A percentile compares a stretch with the other conserved stretches of the same genome.
phyloP scores from a whole-genome alignment of 2,329 filamentous ascomycete genomes.

The Sarocladiaceae sp. region DNA sequence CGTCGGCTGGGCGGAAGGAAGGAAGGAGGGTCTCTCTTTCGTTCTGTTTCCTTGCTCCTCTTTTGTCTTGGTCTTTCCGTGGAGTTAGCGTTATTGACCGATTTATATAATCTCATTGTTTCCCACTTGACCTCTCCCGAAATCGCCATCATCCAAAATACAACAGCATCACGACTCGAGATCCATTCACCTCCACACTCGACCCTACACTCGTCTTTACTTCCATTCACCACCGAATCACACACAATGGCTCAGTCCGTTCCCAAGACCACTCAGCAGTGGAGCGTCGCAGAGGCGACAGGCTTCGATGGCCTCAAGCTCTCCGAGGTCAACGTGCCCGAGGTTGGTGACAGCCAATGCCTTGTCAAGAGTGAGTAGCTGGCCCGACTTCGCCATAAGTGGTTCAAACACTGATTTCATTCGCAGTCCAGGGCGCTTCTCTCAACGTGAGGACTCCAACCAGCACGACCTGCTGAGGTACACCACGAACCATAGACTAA shows the following conservation, averaged over 20 bases:
- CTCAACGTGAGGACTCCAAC: constrained; percentile 37
- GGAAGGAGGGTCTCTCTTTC: not conserved
- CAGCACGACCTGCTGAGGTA: not conserved
- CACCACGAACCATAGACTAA: not conserved
- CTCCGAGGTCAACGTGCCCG: constrained; percentile 51
- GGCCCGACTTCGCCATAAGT: not conserved
- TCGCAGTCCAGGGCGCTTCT: constrained; percentile 41
- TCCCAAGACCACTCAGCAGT: constrained; percentile 46
- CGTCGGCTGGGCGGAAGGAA: not conserved
- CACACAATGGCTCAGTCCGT: constrained; percentile 12
- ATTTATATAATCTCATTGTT: not conserved
- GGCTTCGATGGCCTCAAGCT: constrained; percentile 58
- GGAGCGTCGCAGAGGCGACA: constrained; percentile 46
- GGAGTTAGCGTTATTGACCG: not conserved
- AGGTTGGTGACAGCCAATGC: constrained; percentile 66
- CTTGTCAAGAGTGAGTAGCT: constrained; percentile 52
- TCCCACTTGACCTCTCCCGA: no score
- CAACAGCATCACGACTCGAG: not conserved
- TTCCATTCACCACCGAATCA: not conserved
- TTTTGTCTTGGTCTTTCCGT: not conserved
- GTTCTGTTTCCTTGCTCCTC: not conserved
- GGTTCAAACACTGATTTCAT: not conserved
- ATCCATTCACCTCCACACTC: not conserved
- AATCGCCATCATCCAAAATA: not conserved
- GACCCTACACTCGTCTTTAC: not conserved